phyloP scores from a whole-genome alignment of 805 yeast species.

The Maudiozyma barnettii region DNA sequence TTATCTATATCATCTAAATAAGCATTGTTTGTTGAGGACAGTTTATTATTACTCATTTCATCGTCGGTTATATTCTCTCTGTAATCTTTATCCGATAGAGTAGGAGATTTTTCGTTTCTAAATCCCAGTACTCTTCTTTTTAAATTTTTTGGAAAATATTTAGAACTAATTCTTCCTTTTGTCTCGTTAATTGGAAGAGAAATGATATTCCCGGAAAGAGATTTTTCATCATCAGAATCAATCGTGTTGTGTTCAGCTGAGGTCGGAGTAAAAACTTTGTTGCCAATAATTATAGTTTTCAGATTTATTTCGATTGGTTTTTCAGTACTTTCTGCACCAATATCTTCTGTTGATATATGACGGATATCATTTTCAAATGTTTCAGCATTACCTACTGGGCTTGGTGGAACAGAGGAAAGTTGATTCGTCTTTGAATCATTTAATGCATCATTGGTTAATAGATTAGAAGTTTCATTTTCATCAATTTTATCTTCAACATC shows the following conservation, averaged over 20 bases:
- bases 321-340: background rate
- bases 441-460: background rate
- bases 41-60: background rate
- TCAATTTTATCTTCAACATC: background rate
- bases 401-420: background rate
- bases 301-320: background rate
- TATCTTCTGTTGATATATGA: background rate
- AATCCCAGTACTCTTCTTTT: background rate
- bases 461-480: background rate
- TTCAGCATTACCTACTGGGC: background rate
- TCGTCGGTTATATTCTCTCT: background rate
- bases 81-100: background rate
- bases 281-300: background rate
- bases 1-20: background rate
- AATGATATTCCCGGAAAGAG: background rate
- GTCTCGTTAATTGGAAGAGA: background rate
- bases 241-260: background rate
- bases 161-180: background rate
- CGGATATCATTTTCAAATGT: background rate
- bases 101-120: background rate
- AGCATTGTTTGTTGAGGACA: background rate
- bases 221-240: background rate
- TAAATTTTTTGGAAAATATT: background rate
- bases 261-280: background rate
- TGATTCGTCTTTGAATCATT: background rate